Percentiles rank a stretch among this genome's conserved stretches.
Evolutionary conservation across 192 early-diverging fungal genomes (phyloP).

Genomic region (Funneliformis geosporum): DNA sequence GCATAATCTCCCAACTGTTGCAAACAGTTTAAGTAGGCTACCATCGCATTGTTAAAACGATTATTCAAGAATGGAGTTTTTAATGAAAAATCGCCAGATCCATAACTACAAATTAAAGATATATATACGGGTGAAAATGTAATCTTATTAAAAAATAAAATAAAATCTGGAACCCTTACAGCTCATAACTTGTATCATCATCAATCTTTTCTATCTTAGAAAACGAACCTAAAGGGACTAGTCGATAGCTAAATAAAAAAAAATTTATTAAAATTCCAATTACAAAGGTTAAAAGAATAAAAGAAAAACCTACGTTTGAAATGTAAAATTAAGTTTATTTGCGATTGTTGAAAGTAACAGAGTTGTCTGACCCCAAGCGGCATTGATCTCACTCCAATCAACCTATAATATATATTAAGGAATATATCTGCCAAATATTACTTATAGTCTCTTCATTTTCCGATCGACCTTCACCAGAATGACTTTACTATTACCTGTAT

Average conservation of each 20-base stretch:
- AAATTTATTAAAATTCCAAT: not conserved
- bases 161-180: slow-evolving; percentile 51
- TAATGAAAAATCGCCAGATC: slow-evolving; percentile 79
- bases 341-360: slow-evolving; percentile 87
- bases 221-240: slow-evolving; percentile 91
- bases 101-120: slow-evolving; percentile 56
- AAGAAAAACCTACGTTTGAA: slow-evolving; percentile 61
- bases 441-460: not conserved
- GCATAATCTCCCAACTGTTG: slow-evolving; percentile 86
- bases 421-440: slow-evolving; percentile 5
- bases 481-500: slow-evolving; percentile 53
- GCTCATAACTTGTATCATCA: slow-evolving; percentile 74
- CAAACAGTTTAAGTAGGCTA: slow-evolving; percentile 86
- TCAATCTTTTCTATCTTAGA: slow-evolving; percentile 87
- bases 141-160: not conserved
- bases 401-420: slow-evolving; percentile 49
- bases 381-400: slow-evolving; percentile 97
- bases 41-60: slow-evolving; percentile 86
- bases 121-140: not conserved
- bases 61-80: slow-evolving; percentile 79
- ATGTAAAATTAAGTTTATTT: slow-evolving; percentile 78
- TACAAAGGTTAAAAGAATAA: not conserved
- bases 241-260: slow-evolving; percentile 58
- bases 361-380: slow-evolving; percentile 89
- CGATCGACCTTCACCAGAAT: not conserved